Percentiles rank a stretch among this genome's conserved stretches.
Evolutionary conservation across 2,329 filamentous ascomycete species (phyloP).

Genomic region (Apiospora aurea): DNA sequence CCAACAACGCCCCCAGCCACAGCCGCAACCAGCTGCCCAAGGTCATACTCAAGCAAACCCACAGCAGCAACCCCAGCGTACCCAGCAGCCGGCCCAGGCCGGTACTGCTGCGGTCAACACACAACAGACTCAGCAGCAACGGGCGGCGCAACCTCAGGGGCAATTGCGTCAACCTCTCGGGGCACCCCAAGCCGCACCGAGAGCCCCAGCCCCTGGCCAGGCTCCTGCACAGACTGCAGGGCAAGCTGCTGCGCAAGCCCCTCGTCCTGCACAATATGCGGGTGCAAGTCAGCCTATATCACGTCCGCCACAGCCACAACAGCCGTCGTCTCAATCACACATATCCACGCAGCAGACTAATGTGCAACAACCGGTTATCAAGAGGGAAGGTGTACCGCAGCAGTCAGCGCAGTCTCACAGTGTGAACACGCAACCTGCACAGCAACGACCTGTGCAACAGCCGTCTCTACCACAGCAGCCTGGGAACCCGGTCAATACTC

Average conservation of each 20-base stretch:
- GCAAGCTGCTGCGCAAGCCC: not conserved
- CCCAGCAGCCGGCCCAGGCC: not conserved
- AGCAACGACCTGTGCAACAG: conserved; percentile 3
- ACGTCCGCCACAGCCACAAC: not conserved
- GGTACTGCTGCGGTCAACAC: not conserved
- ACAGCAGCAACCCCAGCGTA: conserved; percentile 29
- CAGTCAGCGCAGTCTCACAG: not conserved
- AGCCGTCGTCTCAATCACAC: conserved; percentile 16
- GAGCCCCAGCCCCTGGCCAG: not conserved
- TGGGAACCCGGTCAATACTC: not conserved
- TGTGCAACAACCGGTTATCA: not conserved
- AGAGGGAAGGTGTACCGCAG: conserved; percentile 4
- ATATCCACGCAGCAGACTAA: conserved; percentile 10
- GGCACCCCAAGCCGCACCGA: not conserved
- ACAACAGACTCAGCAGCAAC: conserved; percentile 32
- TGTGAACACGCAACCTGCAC: not conserved
- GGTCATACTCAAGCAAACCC: conserved; percentile 27
- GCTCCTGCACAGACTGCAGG: not conserved
- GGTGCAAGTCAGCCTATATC: not conserved
- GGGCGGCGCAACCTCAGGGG: conserved; percentile 15
- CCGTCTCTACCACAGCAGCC: not conserved
- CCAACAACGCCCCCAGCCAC: conserved; percentile 27
- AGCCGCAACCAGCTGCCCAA: conserved; percentile 29
- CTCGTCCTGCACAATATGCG: not conserved
- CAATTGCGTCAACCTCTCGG: conserved; percentile 2